Evolutionary conservation across 2,329 filamentous ascomycete genomes (phyloP), one percentile per base, ranked within the genome.

Genomic region (Delphinella strobiligena): DNA sequence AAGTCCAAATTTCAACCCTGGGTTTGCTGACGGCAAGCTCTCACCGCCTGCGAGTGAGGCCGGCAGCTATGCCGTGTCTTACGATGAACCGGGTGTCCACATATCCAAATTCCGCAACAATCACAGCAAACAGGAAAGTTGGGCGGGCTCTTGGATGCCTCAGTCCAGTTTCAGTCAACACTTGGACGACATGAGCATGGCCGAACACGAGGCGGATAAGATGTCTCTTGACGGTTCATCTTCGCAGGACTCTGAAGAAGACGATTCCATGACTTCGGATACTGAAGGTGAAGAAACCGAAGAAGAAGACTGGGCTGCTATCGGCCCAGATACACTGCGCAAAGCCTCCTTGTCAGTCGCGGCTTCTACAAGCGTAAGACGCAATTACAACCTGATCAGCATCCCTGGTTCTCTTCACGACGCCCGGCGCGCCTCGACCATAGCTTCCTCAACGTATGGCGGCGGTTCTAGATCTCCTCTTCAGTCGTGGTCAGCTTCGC

Each of bases 241-340:
- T 22, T 66, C 66, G 30, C 49, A 69, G 59, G 62, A 79, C 66
- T 78, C 79, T 51, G 81, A 85, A 50, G 82, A 93, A 54, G 77
- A 84, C 45, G 80, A 82, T 49, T 51, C 49, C 14, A 45, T 49
- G 22, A 53, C 47, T 24, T 49, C 49, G 14, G 49, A 49, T 12
- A 42, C 41, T 31, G 49, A 49, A 9, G 61, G 66, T 47, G 86
- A 94, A 55, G 74, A 84, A 44, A 96, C 91, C 17, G 91, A 96
- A 56, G 86, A 95, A 56, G 89, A 96, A 61, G 88, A 96, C 62
- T 95, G 89, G 88, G 85, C 83, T 34, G 78, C 82, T 38, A 82
- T 94, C 46, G 89, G 87, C 40, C 85, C 88, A 19, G 86, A 82
- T 40, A 84, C 85, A 48, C 72, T 95, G 50, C 79, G 88, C 63